Conservation (phyloP, 139 green algal genomes). For the Marvania coccoides region DNA sequence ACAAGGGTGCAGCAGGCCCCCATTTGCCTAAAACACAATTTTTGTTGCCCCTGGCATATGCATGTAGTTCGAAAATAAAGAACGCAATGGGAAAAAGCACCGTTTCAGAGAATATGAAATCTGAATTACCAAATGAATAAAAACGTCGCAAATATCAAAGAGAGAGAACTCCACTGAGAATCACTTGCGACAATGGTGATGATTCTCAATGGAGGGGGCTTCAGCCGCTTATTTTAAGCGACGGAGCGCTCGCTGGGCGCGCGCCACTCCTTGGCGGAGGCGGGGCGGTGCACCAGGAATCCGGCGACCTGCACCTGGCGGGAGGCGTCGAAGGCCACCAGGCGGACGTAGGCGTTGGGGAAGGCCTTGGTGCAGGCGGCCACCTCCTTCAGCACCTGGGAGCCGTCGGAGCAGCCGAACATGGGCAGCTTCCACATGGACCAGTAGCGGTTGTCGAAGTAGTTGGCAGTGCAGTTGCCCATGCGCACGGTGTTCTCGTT, state of each 20-base stretch:
- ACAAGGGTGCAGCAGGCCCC: too few relatives aligned
- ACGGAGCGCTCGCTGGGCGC: slow-evolving; percentile 1
- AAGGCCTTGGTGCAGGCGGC: slow-evolving; percentile 70
- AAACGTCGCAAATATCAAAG: background rate
- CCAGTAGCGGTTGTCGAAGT: slow-evolving; percentile 95
- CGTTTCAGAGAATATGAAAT: too few relatives aligned
- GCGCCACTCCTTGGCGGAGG: slow-evolving; percentile 5
- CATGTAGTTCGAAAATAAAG: too few relatives aligned
- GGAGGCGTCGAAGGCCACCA: slow-evolving; percentile 69
- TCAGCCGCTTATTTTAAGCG: too few relatives aligned
- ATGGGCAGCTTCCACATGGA: slow-evolving; percentile 99
- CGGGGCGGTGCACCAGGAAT: slow-evolving; percentile 59
- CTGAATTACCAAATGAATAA: background rate
- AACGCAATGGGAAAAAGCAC: too few relatives aligned
- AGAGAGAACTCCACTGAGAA: background rate
- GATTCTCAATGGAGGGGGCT: too few relatives aligned
- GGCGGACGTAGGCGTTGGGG: slow-evolving; percentile 89
- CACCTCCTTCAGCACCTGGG: slow-evolving; percentile 88
- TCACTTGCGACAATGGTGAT: background rate
- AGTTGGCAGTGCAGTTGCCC: slow-evolving; percentile 80
- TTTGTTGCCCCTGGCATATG: too few relatives aligned
- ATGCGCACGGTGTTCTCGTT: slow-evolving; percentile 57
- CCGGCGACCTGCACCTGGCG: slow-evolving; percentile 65
- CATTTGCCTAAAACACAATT: too few relatives aligned
- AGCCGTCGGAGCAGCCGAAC: slow-evolving; percentile 93